Conservation (phyloP, 2,329 filamentous ascomycete species). For the Dryadomyces quercus-mongolicae region DNA sequence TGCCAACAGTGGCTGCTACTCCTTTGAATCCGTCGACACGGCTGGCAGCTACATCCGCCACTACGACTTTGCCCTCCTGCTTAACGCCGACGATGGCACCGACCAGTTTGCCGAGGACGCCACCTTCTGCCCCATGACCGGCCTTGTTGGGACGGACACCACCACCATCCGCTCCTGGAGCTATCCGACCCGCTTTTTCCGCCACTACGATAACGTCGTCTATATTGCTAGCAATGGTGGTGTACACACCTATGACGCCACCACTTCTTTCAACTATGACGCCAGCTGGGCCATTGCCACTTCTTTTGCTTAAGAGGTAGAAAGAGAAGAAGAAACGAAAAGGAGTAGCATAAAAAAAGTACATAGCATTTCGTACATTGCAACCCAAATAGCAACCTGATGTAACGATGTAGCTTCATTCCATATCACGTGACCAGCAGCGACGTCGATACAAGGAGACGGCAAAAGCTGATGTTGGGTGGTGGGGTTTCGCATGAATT, state of each 20-base stretch:
- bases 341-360: background rate
- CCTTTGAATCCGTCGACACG: slow-evolving; percentile 47
- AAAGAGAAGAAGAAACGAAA: background rate
- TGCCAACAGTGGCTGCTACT: slow-evolving; percentile 41
- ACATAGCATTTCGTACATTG: background rate
- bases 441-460: no score
- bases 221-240: slow-evolving; percentile 43
- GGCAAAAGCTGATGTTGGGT: no score
- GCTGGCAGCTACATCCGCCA: slow-evolving; percentile 48
- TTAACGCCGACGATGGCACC: slow-evolving; percentile 38
- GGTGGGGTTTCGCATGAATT: no score
- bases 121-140: slow-evolving; percentile 46
- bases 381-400: no score
- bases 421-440: no score
- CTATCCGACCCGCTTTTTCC: slow-evolving; percentile 46
- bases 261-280: background rate
- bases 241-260: slow-evolving; percentile 22
- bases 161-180: slow-evolving; percentile 43
- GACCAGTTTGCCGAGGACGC: slow-evolving; percentile 49
- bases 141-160: slow-evolving; percentile 36
- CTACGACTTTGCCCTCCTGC: slow-evolving; percentile 34
- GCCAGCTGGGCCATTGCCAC: background rate
- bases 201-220: slow-evolving; percentile 31
- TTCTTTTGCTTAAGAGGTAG: background rate
- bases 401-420: no score